Conservation (phyloP, 176 grass and related monocot genomes). For the Pontederia paniculata region DNA sequence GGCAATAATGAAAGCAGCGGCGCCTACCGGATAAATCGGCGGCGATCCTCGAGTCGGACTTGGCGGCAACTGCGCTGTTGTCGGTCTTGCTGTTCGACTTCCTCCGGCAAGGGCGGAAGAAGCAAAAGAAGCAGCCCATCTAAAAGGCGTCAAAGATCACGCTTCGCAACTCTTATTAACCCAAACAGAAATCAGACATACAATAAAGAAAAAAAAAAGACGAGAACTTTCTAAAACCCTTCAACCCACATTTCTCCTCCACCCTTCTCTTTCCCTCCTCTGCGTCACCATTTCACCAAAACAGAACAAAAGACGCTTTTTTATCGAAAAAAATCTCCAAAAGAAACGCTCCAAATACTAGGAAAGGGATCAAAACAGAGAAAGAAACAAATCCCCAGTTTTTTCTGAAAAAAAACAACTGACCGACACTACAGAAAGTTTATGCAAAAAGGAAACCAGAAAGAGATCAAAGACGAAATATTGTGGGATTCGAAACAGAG, state of each 20-base stretch:
- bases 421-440: too few relatives aligned
- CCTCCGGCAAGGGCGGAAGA: constrained; percentile 29
- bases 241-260: background rate
- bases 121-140: constrained; percentile 76
- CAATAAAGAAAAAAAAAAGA: too few relatives aligned
- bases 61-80: constrained; percentile 23
- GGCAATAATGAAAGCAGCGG: background rate
- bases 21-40: constrained; percentile 41
- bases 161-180: background rate
- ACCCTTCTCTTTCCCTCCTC: background rate
- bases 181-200: background rate
- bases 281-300: background rate
- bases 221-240: background rate
- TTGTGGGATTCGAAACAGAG: too few relatives aligned
- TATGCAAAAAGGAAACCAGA: too few relatives aligned
- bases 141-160: background rate
- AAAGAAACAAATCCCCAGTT: too few relatives aligned
- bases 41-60: constrained; percentile 22
- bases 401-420: too few relatives aligned
- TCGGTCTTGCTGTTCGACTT: constrained; percentile 22
- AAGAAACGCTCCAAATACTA: background rate
- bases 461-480: too few relatives aligned
- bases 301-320: constrained; percentile 6
- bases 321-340: background rate
- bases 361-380: too few relatives aligned